Evolutionary conservation across 2,329 filamentous ascomycete species (phyloP).

Genomic region (Peltaster fructicola): DNA sequence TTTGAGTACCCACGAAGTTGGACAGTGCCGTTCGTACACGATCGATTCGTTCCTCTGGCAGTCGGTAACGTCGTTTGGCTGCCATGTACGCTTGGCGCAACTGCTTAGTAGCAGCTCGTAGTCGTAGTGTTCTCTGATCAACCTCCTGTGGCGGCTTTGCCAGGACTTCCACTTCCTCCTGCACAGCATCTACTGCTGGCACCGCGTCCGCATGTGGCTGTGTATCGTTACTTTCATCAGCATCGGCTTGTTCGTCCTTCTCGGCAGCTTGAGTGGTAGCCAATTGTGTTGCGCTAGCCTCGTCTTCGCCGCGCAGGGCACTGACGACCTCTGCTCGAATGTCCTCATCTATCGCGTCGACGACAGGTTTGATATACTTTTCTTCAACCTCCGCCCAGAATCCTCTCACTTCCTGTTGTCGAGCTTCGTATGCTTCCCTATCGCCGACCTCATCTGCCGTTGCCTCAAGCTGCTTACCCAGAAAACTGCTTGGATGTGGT

Average conservation of each 20-base stretch:
- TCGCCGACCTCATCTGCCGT: constrained; percentile 56
- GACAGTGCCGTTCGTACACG: constrained; percentile 60
- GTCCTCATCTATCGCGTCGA: constrained; percentile 43
- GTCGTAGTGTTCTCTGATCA: constrained; percentile 11
- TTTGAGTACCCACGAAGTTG: constrained; percentile 65
- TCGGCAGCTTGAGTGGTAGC: constrained; percentile 18
- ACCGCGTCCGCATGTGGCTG: constrained; percentile 5
- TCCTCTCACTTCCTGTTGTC: constrained; percentile 58
- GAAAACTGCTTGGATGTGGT: constrained; percentile 71
- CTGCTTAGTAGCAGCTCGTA: constrained; percentile 27
- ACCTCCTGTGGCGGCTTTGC: constrained; percentile 4
- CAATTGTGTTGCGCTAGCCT: constrained; percentile 16
- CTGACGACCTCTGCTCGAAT: constrained; percentile 45
- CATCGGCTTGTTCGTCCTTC: constrained; percentile 6
- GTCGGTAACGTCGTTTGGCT: constrained; percentile 73
- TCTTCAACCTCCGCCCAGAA: constrained; percentile 79
- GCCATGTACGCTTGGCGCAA: constrained; percentile 67
- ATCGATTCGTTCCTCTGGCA: constrained; percentile 50
- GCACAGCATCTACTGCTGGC: constrained; percentile 2
- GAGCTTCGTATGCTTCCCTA: constrained; percentile 46
- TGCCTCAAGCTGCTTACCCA: constrained; percentile 71
- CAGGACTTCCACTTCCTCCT: constrained; percentile 1
- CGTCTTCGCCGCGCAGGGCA: constrained; percentile 33
- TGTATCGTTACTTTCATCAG: constrained; percentile 5
- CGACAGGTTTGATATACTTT: constrained; percentile 54